Evolutionary conservation across 352 stramenopile species (phyloP), one percentile per base, ranked within the genome.

Genomic region (Pythium periplocum): DNA sequence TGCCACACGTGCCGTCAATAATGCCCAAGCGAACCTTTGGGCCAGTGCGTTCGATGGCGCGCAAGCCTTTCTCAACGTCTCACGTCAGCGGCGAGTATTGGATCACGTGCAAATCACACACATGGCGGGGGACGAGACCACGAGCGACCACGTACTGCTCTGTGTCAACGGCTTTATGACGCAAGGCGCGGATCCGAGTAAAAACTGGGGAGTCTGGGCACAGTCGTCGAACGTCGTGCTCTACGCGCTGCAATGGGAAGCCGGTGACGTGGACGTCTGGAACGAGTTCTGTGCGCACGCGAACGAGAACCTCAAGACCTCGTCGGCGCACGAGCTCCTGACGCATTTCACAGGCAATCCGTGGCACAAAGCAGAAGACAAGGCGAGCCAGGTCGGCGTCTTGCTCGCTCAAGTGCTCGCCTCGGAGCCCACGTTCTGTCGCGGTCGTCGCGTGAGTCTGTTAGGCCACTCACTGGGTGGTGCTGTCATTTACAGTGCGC

Each of bases 81-180:
- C 71, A 44, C 75, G 75, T 32, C 74, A 86, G 47, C 81, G 84
- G 9, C 76, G 78, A 1, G 56, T 75, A 32, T 65, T 94, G 43
- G 79, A 88, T 48, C 78, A 90, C 46, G 48, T 94, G 45, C 53
- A 75, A 41, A 65, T 94, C 33, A 66, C 83, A 53, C 64, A 86
- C 39, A 38, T 90, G 38, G 79, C 74, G 44, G 83, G 83, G n/a
- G 73, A 91, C 50, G 69, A 81, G 48, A 55, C 66, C 33, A 69
- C 53, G 10, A 73, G 69, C 42, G 70, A 72, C 31, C 79, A 87
- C 54, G 68, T 92, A 17, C 48, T 91, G 55, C 67, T 94, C 42
- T 90, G 81, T 51, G 76, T 94, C 60, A 94, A 91, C 50, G 83
- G 83, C 12, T 94, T 94, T 58, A 94, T 94, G 83, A 92, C 83